Conservation (phyloP, 257 asterid species). For the Petrea volubilis region DNA sequence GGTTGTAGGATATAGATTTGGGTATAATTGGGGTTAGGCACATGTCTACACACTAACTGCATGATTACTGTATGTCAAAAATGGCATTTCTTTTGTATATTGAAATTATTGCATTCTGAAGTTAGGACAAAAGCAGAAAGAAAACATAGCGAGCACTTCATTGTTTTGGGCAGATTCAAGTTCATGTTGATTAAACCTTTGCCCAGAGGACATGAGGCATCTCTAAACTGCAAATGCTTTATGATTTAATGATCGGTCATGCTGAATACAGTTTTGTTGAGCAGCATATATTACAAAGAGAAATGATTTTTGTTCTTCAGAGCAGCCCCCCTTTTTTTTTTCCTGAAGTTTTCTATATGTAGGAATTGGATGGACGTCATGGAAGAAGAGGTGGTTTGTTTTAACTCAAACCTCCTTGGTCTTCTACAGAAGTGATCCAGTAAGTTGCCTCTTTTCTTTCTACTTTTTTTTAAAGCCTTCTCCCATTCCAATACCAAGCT, state of each 20-base stretch:
- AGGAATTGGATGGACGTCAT: conserved; percentile 99
- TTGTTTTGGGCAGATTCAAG: not conserved
- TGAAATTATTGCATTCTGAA: not conserved
- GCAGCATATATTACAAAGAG: not conserved
- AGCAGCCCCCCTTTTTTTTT: not conserved
- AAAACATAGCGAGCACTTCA: not conserved
- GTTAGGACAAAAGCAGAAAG: not conserved
- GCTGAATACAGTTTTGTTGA: not conserved
- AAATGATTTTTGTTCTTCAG: conserved; percentile 6
- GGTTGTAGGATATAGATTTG: not conserved
- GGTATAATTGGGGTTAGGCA: not conserved
- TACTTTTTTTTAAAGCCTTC: not conserved
- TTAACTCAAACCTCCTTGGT: conserved; percentile 95
- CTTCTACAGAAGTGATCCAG: conserved; percentile 98
- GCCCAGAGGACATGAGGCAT: not conserved
- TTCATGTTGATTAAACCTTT: not conserved
- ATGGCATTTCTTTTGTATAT: not conserved
- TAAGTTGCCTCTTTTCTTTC: conserved; percentile 43
- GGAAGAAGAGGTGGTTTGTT: conserved; percentile 99
- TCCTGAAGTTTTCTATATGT: conserved; percentile 27
- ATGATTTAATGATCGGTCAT: not conserved
- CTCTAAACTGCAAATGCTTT: not conserved
- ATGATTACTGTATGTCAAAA: not conserved
- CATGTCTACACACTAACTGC: not conserved
- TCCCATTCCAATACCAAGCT: not conserved